Evolutionary conservation across 2,329 filamentous ascomycete species (phyloP).

Genomic region (Talaromyces sp.): DNA sequence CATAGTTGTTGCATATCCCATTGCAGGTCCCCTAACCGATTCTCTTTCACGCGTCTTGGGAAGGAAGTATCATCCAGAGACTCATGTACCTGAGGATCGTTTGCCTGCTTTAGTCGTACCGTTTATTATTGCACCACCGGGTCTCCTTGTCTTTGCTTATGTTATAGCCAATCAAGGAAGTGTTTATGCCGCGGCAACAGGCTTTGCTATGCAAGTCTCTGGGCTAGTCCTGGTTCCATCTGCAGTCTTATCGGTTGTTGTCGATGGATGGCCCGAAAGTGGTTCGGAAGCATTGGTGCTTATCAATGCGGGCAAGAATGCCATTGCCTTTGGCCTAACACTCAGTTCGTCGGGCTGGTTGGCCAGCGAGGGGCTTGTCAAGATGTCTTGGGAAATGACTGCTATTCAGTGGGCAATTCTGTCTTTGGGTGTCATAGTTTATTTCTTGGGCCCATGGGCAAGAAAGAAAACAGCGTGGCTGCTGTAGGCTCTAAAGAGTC

Average conservation of each 20-base stretch:
- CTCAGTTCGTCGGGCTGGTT: conserved; percentile 26
- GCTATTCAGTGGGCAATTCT: conserved; percentile 29
- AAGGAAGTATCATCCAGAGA: conserved; percentile 23
- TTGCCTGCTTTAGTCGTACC: conserved; percentile 35
- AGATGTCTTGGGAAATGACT: conserved; percentile 33
- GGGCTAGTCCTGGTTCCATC: conserved; percentile 1
- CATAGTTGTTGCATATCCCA: conserved; percentile 32
- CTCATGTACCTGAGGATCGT: conserved; percentile 36
- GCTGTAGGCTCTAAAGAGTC: background rate
- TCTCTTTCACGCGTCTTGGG: conserved; percentile 29
- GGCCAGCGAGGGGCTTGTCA: conserved; percentile 21
- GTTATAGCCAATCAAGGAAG: conserved; percentile 19
- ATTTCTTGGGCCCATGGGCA: conserved; percentile 24
- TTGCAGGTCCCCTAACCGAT: conserved; percentile 38
- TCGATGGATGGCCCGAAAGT: conserved; percentile 23
- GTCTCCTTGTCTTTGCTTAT: conserved; percentile 29
- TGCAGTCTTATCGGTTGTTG: background rate
- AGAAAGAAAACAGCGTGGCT: background rate
- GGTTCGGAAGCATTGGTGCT: conserved; percentile 30
- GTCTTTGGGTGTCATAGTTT: conserved; percentile 24
- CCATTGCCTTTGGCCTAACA: conserved; percentile 20
- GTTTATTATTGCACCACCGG: conserved; percentile 28
- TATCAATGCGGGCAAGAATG: conserved; percentile 26
- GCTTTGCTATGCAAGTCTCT: conserved; percentile 23
- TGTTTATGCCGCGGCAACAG: conserved; percentile 22